Base-by-base conservation (phyloP, 495 filamentous ascomycete species). In the Daldinia caldariorum region DNA sequence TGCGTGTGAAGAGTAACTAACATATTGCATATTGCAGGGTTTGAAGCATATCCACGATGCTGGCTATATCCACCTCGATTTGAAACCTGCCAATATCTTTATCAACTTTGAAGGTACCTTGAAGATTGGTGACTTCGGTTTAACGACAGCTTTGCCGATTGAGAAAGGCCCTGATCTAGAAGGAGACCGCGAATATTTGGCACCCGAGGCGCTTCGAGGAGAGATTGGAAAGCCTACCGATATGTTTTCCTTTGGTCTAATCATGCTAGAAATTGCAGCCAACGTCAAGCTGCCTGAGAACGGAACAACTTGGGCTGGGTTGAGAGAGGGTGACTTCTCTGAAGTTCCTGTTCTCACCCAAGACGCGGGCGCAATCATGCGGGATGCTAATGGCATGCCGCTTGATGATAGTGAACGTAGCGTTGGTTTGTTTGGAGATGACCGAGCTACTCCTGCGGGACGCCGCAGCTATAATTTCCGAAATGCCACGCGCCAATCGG, bases 81-180 rank as follows among this genome's bases (percentile, higher is more conserved):
- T 99, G 31, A 99, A 99, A 77, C 95, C 95, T 12, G 94, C 94
- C 34, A 99, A 99, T 70, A 86, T 98, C 63, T 83, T 99, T 70
- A 91, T 99, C 61, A 90, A 91, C 8, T 94, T 91, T 76, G 93
- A 97, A 77, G 96, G 95, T 29, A 88, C 90, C 20, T 81, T 99
- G 43, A 99, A 98, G 79, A 96, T 99, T 73, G 94, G 88, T 49
- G 95, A 99, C 80, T 99, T 99, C 77, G 95, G 95, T 43, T 88
- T 98, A 86, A 94, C 95, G 45, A 87, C 89, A n/a, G 70, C 80
- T 14, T 92, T 90, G 88, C 94, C 94, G 1, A 91, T 89, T 6
- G 84, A 89, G 56, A 80, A 86, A 26, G 88, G 88, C 26, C 89
- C 96, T 39, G 95, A 99, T 60, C 89, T 91, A 34, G 95, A 99